Evolutionary conservation across 2,329 filamentous ascomycete genomes (phyloP).

Genomic region (Periconia sp.): DNA sequence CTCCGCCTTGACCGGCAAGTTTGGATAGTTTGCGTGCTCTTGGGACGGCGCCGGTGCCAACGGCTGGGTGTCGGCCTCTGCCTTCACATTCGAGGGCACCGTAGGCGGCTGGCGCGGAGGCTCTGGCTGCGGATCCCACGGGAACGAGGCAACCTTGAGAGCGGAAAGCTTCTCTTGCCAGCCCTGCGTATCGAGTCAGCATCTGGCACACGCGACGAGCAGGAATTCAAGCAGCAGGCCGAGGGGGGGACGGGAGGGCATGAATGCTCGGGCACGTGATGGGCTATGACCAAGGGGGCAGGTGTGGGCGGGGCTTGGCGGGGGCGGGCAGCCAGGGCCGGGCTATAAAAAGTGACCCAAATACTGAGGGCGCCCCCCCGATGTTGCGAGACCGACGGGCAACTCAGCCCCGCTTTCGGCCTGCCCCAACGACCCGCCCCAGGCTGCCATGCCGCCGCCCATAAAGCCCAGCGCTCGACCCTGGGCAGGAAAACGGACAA

Average conservation of each 20-base stretch:
- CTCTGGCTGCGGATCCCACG: conserved; percentile 80
- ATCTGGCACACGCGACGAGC: too few relatives aligned
- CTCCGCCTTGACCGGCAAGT: conserved; percentile 60
- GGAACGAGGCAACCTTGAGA: conserved; percentile 84
- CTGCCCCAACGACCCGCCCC: conserved; percentile 37
- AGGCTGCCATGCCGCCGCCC: conserved; percentile 31
- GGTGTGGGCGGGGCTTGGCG: conserved; percentile 42
- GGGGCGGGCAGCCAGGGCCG: conserved; percentile 44
- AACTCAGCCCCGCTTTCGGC: conserved; percentile 53
- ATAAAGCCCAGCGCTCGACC: conserved; percentile 20
- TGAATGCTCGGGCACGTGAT: conserved; percentile 45
- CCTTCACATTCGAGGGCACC: conserved; percentile 49
- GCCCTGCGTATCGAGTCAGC: conserved; percentile 62
- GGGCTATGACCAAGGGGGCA: conserved; percentile 41
- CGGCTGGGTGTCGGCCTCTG: conserved; percentile 37
- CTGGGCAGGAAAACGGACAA: conserved; percentile 9
- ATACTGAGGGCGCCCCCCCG: conserved; percentile 49
- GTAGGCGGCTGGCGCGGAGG: conserved; percentile 60
- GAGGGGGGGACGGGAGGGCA: conserved; percentile 16
- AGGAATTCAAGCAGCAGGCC: too few relatives aligned
- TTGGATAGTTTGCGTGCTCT: conserved; percentile 36
- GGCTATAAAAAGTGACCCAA: conserved; percentile 57
- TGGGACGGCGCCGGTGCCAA: conserved; percentile 33
- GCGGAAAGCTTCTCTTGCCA: conserved; percentile 93
- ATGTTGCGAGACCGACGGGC: conserved; percentile 41